These are phyloP conservation scores for Dendrobium nobile DNA, from an alignment of 106 monocot species.

Conservation along the genomic window DNA sequence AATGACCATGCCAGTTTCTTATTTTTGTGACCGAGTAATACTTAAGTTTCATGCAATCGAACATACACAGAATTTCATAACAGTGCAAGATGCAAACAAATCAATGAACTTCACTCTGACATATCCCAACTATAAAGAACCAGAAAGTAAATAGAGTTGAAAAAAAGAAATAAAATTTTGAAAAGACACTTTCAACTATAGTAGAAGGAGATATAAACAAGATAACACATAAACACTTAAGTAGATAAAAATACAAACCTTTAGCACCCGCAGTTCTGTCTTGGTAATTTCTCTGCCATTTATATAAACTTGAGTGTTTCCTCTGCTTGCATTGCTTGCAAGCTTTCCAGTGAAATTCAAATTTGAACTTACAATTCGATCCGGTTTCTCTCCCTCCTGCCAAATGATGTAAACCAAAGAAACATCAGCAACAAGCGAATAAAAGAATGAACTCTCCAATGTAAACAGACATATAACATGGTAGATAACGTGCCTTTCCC, in stretches of 20 bases:
- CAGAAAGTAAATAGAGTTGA: neutral
- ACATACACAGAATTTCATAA: neutral
- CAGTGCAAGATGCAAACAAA: neutral
- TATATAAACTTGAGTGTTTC: conserved; percentile 83
- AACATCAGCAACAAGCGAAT: neutral
- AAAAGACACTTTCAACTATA: too few relatives aligned
- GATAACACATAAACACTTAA: neutral
- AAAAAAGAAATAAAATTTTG: neutral
- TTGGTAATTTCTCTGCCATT: conserved; percentile 94
- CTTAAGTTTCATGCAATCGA: neutral
- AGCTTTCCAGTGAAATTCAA: conserved; percentile 85
- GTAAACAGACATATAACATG: neutral
- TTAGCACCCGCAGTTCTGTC: conserved; percentile 65
- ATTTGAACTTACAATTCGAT: conserved; percentile 77
- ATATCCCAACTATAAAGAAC: neutral
- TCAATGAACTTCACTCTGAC: neutral
- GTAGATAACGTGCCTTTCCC: conserved; percentile 63
- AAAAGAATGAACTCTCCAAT: neutral
- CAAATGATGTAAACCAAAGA: conserved; percentile 1
- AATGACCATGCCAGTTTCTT: neutral
- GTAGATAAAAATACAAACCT: conserved; percentile 25
- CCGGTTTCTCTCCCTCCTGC: conserved; percentile 86
- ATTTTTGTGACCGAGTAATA: neutral
- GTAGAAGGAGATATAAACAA: neutral
- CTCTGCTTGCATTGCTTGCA: conserved; percentile 68